phyloP scores from a whole-genome alignment of 2,329 filamentous ascomycete species.

The Chaetomiaceae sp. region DNA sequence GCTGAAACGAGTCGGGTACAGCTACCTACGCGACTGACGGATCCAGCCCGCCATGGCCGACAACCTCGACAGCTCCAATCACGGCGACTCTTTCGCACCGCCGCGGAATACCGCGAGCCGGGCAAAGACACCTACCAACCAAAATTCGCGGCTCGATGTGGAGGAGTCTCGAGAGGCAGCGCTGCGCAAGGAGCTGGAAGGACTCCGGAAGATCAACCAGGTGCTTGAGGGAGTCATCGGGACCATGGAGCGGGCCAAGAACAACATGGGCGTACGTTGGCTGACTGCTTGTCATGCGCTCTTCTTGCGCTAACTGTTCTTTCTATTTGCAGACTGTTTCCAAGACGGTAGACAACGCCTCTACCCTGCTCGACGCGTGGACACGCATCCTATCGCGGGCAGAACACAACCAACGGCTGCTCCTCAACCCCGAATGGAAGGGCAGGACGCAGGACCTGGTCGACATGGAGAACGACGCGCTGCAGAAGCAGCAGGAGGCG shows the following conservation, averaged over 20 bases:
- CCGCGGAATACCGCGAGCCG: constrained; percentile 25
- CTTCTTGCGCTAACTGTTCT: constrained; percentile 11
- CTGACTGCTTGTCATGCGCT: neutral
- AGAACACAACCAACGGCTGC: constrained; percentile 91
- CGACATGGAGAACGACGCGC: constrained; percentile 79
- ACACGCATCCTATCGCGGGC: constrained; percentile 93
- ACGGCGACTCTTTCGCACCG: constrained; percentile 31
- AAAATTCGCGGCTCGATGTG: constrained; percentile 50
- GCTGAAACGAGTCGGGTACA: too few relatives aligned
- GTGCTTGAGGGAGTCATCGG: constrained; percentile 75
- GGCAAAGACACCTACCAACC: constrained; percentile 40
- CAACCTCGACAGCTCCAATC: constrained; percentile 43
- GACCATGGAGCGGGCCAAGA: constrained; percentile 66
- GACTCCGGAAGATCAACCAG: constrained; percentile 79
- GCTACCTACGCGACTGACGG: too few relatives aligned
- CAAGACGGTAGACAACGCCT: constrained; percentile 79
- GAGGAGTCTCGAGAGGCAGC: constrained; percentile 68
- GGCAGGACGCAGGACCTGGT: constrained; percentile 80
- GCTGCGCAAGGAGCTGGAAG: constrained; percentile 74
- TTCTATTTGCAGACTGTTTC: constrained; percentile 67
- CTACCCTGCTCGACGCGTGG: constrained; percentile 89
- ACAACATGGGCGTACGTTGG: constrained; percentile 67
- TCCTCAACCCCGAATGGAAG: constrained; percentile 85
- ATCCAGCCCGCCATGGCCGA: too few relatives aligned
- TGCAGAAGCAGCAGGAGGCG: constrained; percentile 70